Base-by-base conservation (phyloP, 192 early-diverging fungal species). In the Backusella liffmaniae region DNA sequence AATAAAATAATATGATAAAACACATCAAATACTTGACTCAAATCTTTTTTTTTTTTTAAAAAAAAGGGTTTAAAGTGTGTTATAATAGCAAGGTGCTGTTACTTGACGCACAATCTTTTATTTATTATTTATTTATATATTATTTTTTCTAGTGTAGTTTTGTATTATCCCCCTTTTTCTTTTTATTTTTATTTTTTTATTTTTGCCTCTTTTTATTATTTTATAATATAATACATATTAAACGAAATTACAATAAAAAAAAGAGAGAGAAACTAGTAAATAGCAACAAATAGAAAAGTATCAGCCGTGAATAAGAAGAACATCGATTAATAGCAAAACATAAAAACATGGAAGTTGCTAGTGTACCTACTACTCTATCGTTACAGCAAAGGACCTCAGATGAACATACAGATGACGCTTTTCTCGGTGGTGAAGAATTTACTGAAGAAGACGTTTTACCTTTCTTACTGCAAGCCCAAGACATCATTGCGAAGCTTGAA, bases 391-490 rank as follows among this genome's bases (percentile, higher is more conserved):
- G 53, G 53, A 56, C 53, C 18, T 56, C 53, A 56, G 72, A 73
- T 53, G 72, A 73, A 37, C 72, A 59, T 23, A 12, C 56, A 26
- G 49, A 69, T 21, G 76, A 77, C n/a, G 4, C 59, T 26, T 32
- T 16, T 18, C 37, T 62, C 18, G 23, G 18, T 12, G 67, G 8
- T 10, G 66, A 73, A 56, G 77, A 78, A 29, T 69, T 72, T 21
- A 59, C 75, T 39, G 80, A 81, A 77, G 76, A 77, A 67, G 81
- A 83, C 35, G 81, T 85, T 35, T 35, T 85, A 13, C 84, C 84
- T 35, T 81, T 85, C 37, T 62, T 85, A 41, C 69, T 85, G 26
- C 84, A 85, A 66, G 84, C 84, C 15, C 84, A 85, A 72, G 84
- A 85, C 72, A 73, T 85, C 29, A 78, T 85, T 23, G 37, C 76